Percentiles rank a stretch among this genome's conserved stretches.
phyloP scores from a whole-genome alignment of 805 yeast genomes.

The Nakazawaea wyomingensis region DNA sequence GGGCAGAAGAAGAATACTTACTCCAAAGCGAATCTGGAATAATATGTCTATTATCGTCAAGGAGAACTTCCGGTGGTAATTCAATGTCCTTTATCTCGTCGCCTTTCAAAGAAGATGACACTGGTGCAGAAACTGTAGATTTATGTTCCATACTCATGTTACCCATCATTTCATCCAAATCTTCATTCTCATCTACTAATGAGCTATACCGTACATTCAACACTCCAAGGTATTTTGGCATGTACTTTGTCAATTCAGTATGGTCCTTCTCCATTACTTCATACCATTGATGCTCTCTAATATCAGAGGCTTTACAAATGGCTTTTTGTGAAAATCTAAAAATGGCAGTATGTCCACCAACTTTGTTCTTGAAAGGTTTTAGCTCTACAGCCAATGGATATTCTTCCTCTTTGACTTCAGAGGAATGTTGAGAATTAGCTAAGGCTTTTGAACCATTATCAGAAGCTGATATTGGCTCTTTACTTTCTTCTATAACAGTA shows the following conservation, averaged over 20 bases:
- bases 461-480: not conserved
- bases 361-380: constrained; percentile 87
- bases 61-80: constrained; percentile 71
- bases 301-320: constrained; percentile 88
- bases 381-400: constrained; percentile 82
- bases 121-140: constrained; percentile 12
- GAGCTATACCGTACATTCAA: constrained; percentile 77
- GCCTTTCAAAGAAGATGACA: constrained; percentile 3
- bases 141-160: constrained; percentile 1
- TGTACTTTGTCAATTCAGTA: constrained; percentile 69
- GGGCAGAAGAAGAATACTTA: constrained; percentile 48
- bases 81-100: constrained; percentile 21
- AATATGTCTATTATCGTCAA: constrained; percentile 89
- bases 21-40: constrained; percentile 77
- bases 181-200: constrained; percentile 21
- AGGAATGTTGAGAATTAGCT: constrained; percentile 19
- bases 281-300: constrained; percentile 87
- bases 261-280: constrained; percentile 80
- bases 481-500: constrained; percentile 15
- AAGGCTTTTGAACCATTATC: not conserved
- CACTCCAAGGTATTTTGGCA: constrained; percentile 95
- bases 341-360: constrained; percentile 98
- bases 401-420: constrained; percentile 21
- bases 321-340: constrained; percentile 88
- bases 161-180: constrained; percentile 13